Evolutionary conservation across 192 early-diverging fungal genomes (phyloP), one percentile per base, ranked within the genome.

Genomic region (Mortierella claussenii): DNA sequence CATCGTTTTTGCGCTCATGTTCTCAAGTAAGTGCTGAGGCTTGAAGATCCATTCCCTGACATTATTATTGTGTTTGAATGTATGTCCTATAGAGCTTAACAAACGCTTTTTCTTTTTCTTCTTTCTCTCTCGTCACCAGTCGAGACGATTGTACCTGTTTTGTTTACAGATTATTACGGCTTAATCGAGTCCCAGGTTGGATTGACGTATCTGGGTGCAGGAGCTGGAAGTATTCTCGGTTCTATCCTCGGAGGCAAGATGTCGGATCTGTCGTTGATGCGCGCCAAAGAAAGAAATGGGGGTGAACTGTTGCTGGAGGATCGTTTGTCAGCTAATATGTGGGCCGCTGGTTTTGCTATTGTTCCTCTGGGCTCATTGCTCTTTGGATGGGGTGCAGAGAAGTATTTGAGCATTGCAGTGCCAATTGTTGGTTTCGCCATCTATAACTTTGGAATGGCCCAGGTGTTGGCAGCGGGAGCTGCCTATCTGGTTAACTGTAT

Each of bases 1-100:
- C 45, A 68, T 79, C 34, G 55, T 80, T 7, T 85, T 85, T 60
- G 81, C 81, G 26, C 68, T 74, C 50, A 85, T 85, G 83, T 85
- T 82, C 61, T 78, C 81, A 21, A 80, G 73, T 76, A 76, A 31
- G 73, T 17, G 23, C 26, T 11, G 0, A 24, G 6, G 8, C 45
- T 20, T 49, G 43, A 13, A 45, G 23, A 26, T 13, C 2, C 21
- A 9, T 49, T 49, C 9, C 6, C 21, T n/a, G 10, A 46, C 18
- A n/a, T n/a, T n/a, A n/a, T n/a, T n/a, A n/a, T 51, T 26, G 13
- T 51, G 3, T 51, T 51, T 51, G 7, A 40, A 40, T 40, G 37
- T n/a, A n/a, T n/a, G n/a, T n/a, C n/a, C n/a, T n/a, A n/a, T n/a
- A n/a, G n/a, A n/a, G n/a, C n/a, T n/a, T n/a, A n/a, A n/a, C 1